Conservation (phyloP, 2,329 filamentous ascomycete species). For the Pseudocercospora fijiensis region DNA sequence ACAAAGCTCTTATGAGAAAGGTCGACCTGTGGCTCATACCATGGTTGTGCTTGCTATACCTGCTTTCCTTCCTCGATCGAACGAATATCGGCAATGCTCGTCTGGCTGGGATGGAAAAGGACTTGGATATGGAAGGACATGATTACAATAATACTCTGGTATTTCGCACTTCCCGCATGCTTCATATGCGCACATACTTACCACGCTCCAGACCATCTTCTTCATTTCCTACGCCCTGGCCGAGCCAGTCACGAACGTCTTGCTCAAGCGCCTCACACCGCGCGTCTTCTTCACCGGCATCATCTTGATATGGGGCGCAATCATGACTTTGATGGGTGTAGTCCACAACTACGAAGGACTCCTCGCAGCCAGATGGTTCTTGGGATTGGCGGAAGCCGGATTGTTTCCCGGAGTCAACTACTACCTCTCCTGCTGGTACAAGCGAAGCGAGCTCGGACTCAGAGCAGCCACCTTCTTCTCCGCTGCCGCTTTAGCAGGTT, state of each 20-base stretch:
- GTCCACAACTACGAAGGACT: conserved; percentile 34
- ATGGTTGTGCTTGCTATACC: conserved; percentile 56
- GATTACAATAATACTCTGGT: conserved; percentile 70
- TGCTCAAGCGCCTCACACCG: conserved; percentile 72
- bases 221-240: conserved; percentile 83
- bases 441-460: conserved; percentile 68
- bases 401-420: conserved; percentile 72
- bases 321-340: conserved; percentile 30
- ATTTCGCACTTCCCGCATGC: not conserved
- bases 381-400: conserved; percentile 35
- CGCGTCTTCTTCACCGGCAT: conserved; percentile 73
- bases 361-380: conserved; percentile 33
- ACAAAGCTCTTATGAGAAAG: conserved; percentile 51
- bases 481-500: conserved; percentile 74
- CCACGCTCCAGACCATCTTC: conserved; percentile 62
- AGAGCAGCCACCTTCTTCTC: conserved; percentile 75
- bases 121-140: conserved; percentile 61
- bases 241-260: conserved; percentile 73
- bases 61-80: conserved; percentile 60
- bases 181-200: not conserved
- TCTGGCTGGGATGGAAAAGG: conserved; percentile 55
- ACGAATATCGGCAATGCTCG: conserved; percentile 58
- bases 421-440: conserved; percentile 83
- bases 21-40: conserved; percentile 55
- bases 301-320: conserved; percentile 67